Percentiles rank a stretch among this genome's conserved stretches.
phyloP scores from a whole-genome alignment of 495 filamentous ascomycete genomes.

The Extremus antarcticus region DNA sequence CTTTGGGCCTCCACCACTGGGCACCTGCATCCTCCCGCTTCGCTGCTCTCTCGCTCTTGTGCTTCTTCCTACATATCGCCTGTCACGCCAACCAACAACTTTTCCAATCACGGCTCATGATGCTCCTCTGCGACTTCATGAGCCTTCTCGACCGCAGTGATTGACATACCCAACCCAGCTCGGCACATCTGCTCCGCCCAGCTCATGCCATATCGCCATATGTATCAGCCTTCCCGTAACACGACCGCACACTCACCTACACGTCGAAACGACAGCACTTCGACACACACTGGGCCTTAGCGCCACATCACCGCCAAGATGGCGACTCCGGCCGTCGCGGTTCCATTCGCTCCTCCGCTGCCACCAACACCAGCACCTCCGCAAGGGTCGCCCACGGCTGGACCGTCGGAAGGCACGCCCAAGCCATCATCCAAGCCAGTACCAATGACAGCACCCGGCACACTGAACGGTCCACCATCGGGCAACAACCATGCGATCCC shows the following conservation, averaged over 20 bases:
- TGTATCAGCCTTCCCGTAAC: neutral
- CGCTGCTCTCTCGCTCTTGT: neutral
- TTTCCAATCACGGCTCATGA: neutral
- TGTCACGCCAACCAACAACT: too few relatives aligned
- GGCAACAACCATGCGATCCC: constrained; percentile 33
- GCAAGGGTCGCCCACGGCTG: neutral
- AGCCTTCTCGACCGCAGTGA: neutral
- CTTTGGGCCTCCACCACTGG: too few relatives aligned
- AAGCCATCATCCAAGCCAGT: constrained; percentile 4
- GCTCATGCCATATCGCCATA: neutral
- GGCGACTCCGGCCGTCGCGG: constrained; percentile 5
- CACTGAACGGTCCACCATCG: constrained; percentile 19
- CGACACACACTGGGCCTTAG: neutral
- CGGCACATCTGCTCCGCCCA: too few relatives aligned
- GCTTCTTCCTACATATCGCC: neutral
- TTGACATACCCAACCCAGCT: too few relatives aligned
- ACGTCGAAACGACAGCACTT: neutral
- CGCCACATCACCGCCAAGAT: neutral
- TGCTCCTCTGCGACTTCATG: neutral
- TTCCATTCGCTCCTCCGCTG: neutral
- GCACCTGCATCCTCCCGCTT: too few relatives aligned
- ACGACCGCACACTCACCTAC: neutral
- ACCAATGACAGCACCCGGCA: constrained; percentile 13
- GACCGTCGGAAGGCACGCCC: neutral
- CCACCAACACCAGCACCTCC: neutral